These are phyloP conservation scores for Breviolum minutum DNA, from an alignment of 73 alveolate genomes.

Conservation along the genomic window DNA sequence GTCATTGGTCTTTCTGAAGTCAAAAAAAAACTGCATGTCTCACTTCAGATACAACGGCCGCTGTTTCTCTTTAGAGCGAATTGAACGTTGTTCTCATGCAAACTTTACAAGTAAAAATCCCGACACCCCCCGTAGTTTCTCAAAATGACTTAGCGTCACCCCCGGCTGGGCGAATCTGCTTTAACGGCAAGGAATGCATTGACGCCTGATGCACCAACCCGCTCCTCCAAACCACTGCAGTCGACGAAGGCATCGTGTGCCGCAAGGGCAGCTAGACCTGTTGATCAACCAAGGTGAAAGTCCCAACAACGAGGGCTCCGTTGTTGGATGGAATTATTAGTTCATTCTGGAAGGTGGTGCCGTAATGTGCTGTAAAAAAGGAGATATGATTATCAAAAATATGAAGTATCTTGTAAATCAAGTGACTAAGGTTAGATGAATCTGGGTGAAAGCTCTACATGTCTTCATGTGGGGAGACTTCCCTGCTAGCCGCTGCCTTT, in stretches of 20 bases:
- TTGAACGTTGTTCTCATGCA: neutral
- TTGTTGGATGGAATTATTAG: too few relatives aligned
- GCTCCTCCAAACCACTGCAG: neutral
- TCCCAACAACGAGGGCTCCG: too few relatives aligned
- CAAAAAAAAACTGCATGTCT: neutral
- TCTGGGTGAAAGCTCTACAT: too few relatives aligned
- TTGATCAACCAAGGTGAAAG: neutral
- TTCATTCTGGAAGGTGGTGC: too few relatives aligned
- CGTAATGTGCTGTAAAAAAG: too few relatives aligned
- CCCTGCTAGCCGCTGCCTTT: too few relatives aligned
- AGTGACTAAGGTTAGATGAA: too few relatives aligned
- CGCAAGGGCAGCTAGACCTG: neutral
- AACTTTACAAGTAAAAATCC: neutral
- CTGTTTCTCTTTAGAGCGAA: neutral
- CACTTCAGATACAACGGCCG: too few relatives aligned
- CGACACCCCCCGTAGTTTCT: neutral
- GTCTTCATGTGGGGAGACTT: too few relatives aligned
- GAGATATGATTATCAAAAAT: too few relatives aligned
- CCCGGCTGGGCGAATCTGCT: neutral
- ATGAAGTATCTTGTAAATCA: too few relatives aligned
- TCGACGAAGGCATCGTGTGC: neutral
- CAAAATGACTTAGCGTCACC: neutral
- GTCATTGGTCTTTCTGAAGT: neutral
- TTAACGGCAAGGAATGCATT: constrained; percentile 1
- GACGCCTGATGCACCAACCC: neutral